phyloP scores from a whole-genome alignment of 2,329 filamentous ascomycete genomes.

The Penicillium sp. region DNA sequence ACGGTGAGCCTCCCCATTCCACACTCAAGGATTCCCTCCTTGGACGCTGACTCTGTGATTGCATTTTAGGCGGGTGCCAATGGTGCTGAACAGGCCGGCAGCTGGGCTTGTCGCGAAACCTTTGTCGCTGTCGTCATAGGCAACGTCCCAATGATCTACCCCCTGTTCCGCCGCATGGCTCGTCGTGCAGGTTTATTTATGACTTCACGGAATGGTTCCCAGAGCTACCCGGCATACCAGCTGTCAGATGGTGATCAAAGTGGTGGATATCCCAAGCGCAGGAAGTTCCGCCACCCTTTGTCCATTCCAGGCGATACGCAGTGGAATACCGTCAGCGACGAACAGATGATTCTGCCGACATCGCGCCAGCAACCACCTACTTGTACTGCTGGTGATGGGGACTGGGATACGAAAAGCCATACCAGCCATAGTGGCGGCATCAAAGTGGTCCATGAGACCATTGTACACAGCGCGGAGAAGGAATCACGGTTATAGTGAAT shows the following conservation, averaged over 20 bases:
- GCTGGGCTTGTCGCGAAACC: conserved; percentile 47
- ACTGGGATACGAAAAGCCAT: conserved; percentile 23
- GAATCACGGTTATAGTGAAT: conserved; percentile 6
- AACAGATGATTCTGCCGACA: conserved; percentile 27
- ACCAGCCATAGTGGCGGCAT: conserved; percentile 24
- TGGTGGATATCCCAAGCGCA: conserved; percentile 19
- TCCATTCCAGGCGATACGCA: conserved; percentile 31
- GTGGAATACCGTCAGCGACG: conserved; percentile 33
- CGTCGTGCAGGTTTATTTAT: conserved; percentile 29
- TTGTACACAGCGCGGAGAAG: conserved; percentile 27
- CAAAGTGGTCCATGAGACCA: conserved; percentile 34
- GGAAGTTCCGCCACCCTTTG: conserved; percentile 33
- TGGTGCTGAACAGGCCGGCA: conserved; percentile 42
- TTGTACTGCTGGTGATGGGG: conserved; percentile 21
- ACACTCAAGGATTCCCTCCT: too few relatives aligned
- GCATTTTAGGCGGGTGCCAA: conserved; percentile 32
- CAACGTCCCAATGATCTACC: conserved; percentile 47
- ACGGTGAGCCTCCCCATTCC: conserved; percentile 28
- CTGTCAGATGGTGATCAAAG: conserved; percentile 22
- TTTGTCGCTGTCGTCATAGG: conserved; percentile 46
- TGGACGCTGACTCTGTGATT: neutral
- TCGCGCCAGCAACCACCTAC: conserved; percentile 26
- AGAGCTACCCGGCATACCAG: conserved; percentile 26
- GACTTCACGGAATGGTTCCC: conserved; percentile 16
- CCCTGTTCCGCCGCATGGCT: conserved; percentile 29